Base-by-base conservation (phyloP, 2,329 filamentous ascomycete genomes). In the Pseudofabraea citricarpa region DNA sequence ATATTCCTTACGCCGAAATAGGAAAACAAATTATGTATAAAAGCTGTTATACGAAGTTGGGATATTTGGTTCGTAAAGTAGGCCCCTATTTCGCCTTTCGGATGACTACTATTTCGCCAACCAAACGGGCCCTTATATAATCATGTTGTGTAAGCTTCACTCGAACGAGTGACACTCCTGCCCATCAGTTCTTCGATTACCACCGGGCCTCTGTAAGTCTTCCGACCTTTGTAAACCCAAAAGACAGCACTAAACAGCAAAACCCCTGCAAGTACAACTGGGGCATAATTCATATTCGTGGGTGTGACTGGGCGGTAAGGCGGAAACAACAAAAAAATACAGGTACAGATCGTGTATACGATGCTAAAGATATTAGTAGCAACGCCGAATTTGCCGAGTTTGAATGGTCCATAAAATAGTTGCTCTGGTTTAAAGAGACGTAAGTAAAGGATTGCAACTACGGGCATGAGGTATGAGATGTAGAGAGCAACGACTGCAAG, bases 171-270 rank as follows among this genome's bases (percentile, higher is more conserved):
- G n/a, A n/a, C n/a, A n/a, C n/a, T n/a, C n/a, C n/a, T n/a, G n/a
- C n/a, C n/a, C n/a, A n/a, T n/a, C n/a, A n/a, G n/a, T n/a, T n/a
- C n/a, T n/a, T n/a, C n/a, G n/a, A n/a, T n/a, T n/a, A n/a, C n/a
- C n/a, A n/a, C n/a, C n/a, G 83, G 82, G 0, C 83, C 83, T 55
- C 77, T 82, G 63, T 86, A 87, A 82, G 82, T 86, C 55, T 77
- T 81, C 38, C 70, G 70, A 8, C 82, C 82, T 51, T 75, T 73
- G 4, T 85, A 63, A 31, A 77, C 64, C 70, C 80, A 87, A 79
- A 81, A 86, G 12, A 81, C 61, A 3, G 71, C 64, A 4, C 79
- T 69, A 3, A 71, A 57, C 4, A 78, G 46, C 80, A 85, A 85
- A 0, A 79, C 75, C 3, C 67, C 80, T 5, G 80, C 81, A 61